Percentiles rank a stretch among this genome's conserved stretches.
These are phyloP conservation scores for Quercus bicolor DNA, from an alignment of 306 rosid genomes.

Conservation along the genomic window DNA sequence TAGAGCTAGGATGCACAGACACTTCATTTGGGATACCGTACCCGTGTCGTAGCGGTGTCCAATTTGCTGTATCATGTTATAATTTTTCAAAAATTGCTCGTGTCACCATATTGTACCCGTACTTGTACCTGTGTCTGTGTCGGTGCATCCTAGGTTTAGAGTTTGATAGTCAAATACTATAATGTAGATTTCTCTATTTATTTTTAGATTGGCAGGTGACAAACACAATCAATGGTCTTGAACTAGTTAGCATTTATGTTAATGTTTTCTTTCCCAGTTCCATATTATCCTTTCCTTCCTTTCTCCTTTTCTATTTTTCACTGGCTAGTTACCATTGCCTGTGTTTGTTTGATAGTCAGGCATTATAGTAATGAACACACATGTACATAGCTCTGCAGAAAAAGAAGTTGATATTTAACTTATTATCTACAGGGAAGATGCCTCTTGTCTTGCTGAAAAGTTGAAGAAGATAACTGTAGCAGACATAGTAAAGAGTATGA, in stretches of 20 bases:
- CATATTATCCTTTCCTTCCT: too few species aligned
- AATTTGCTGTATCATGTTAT: too few species aligned
- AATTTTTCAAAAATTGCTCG: too few species aligned
- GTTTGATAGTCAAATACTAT: not conserved
- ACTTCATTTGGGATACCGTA: too few species aligned
- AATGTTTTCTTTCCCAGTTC: not conserved
- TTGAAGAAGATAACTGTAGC: constrained; percentile 88
- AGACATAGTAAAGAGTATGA: constrained; percentile 67
- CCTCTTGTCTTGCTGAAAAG: constrained; percentile 58
- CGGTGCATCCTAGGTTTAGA: too few species aligned
- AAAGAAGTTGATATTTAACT: not conserved
- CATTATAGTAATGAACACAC: not conserved
- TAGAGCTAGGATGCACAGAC: too few species aligned
- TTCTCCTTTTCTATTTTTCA: too few species aligned
- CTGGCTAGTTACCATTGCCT: not conserved
- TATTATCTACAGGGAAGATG: constrained; percentile 59
- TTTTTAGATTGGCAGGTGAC: too few species aligned
- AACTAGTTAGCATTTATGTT: not conserved
- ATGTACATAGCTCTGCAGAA: not conserved
- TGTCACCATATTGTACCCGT: too few species aligned
- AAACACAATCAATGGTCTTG: too few species aligned
- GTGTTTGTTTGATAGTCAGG: not conserved
- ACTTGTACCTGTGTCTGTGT: too few species aligned
- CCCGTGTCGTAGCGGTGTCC: too few species aligned
- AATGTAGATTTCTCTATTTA: not conserved